Conservation (phyloP, 352 stramenopile genomes). For the Stephanocyclus meneghinianus region DNA sequence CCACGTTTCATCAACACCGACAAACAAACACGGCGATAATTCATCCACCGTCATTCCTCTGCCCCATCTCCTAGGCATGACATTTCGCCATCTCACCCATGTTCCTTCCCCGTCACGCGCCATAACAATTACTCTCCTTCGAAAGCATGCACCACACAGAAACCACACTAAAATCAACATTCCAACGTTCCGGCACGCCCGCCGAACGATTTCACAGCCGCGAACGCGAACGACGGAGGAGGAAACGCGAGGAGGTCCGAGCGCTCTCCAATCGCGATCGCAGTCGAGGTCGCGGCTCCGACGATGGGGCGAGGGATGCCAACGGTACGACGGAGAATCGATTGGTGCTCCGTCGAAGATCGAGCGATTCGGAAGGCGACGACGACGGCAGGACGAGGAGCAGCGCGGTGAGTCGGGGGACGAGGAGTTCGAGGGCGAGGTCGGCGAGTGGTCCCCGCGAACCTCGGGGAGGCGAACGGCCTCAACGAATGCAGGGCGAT, state of each 20-base stretch:
- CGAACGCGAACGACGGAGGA: constrained; percentile 4
- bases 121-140: too few species aligned
- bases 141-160: constrained; percentile 4
- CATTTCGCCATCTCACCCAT: too few species aligned
- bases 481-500: neutral
- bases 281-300: neutral
- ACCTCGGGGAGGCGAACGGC: neutral
- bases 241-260: constrained; percentile 13
- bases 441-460: neutral
- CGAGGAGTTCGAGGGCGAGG: neutral
- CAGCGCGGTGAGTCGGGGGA: neutral
- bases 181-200: constrained; percentile 5
- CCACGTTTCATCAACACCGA: too few species aligned
- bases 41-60: too few species aligned
- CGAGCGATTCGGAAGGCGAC: neutral
- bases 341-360: neutral
- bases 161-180: constrained; percentile 11
- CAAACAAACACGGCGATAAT: too few species aligned
- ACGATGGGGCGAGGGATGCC: neutral
- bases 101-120: too few species aligned
- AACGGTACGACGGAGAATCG: neutral
- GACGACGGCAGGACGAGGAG: neutral
- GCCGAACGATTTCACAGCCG: constrained; percentile 6
- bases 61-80: too few species aligned
- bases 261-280: neutral